Evolutionary conservation across 2,329 filamentous ascomycete species (phyloP), one percentile per base, ranked within the genome.

Genomic region (Diplodia mutila): DNA sequence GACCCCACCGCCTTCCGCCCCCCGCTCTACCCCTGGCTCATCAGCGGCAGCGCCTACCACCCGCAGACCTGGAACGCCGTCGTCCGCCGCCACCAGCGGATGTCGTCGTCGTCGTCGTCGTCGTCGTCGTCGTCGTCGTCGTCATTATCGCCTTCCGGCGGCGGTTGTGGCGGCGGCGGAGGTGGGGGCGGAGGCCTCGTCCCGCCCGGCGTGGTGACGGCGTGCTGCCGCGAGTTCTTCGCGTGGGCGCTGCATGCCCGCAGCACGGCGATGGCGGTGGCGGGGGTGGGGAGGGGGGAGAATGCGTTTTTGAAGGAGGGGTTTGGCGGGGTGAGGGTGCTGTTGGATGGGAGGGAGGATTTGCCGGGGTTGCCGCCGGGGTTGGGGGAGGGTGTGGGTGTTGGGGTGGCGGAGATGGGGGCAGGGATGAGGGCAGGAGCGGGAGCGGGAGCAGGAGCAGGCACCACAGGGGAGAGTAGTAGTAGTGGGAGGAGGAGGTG

Each of bases 281-380:
- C 21, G 11, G 5, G 25, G 11, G n/a, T 16, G 16, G 11, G 46
- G 2, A 18, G n/a, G 27, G 27, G 29, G 2, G 42, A 32, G 27
- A 63, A 63, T 12, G 59, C 59, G 18, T 63, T 63, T 16, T 29
- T 63, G 16, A 23, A 34, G 11, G 27, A n/a, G 4, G 59, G 59
- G 14, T 27, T 51, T 5, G 42, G 27, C 5, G 59, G 23, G 2
- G 46, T 63, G 27, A 4, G n/a, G 9, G 59, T 63, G 46, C 21
- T 49, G 59, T 14, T 63, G 59, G 59, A 63, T 25, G 59, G 59
- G 7, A 29, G 5, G 1, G 59, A 51, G n/a, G 23, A 21, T 1
- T 11, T 21, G 59, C 9, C 25, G 59, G 25, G 5, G 42, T 14
- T 2, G 39, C 23, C 6, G 25, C 11, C 1, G 39, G 16, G 18